Base-by-base conservation (phyloP, 306 rosid species). In the Cucurbita ficifolia region DNA sequence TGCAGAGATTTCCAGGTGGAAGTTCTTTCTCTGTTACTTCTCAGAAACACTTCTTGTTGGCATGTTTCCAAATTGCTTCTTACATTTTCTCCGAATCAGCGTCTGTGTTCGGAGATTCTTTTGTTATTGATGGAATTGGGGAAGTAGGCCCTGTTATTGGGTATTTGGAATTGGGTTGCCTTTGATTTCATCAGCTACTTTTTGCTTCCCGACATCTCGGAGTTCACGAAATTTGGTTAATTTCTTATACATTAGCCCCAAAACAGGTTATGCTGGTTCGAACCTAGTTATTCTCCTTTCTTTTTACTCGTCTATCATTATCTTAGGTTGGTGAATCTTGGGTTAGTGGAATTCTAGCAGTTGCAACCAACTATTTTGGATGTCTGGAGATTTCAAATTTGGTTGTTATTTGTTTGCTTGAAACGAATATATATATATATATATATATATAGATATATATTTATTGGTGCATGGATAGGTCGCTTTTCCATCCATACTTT, bases 361-460 rank as follows among this genome's bases (percentile, higher is more conserved):
- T 79, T 80, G 10, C 86, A 90, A 84, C 87, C 80, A 85, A 78
- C 78, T 60, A 55, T 24, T 62, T 60, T 17, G 46, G 33, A 49
- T 54, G 64, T 67, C 67, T 57, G 70, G 84, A 77, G 65, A 50
- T 24, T 76, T 70, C 75, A 75, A 63, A 71, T 36, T 48, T 55
- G 52, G 83, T 78, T 58, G 83, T 81, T 86, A 77, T 76, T 75
- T n/a, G 81, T 74, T 90, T 87, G 86, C 86, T 85, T 63, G 10
- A 39, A 5, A n/a, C 68, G 3, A 16, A 10, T 4, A 16, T 7
- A 6, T 0, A 39, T 8, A 62, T 1, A 35, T 13, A 35, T 17
- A 5, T 35, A 36, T 29, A 29, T 22, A 22, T 22, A n/a, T n/a
- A n/a, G n/a, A n/a, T n/a, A n/a, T n/a, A n/a, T n/a, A n/a, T n/a